Conservation (phyloP, 1,284 basidiomycete genomes). For the Marasmius fiardii region DNA sequence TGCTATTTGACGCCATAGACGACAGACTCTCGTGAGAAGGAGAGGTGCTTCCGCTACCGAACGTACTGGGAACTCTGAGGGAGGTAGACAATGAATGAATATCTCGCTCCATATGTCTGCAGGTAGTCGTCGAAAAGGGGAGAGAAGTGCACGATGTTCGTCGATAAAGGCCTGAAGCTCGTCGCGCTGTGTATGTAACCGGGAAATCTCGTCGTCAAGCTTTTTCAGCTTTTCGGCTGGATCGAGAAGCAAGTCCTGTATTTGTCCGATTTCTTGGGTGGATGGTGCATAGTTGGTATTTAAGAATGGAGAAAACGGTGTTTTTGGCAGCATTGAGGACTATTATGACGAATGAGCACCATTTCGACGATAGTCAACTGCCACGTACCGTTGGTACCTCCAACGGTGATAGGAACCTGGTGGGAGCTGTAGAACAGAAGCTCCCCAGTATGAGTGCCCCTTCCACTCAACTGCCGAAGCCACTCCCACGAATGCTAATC, state of each 20-base stretch:
- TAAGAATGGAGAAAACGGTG: not conserved
- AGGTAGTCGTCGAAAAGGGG: slow-evolving; percentile 5
- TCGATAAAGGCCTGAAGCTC: not conserved
- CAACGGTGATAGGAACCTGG: too few relatives aligned
- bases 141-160: not conserved
- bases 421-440: too few relatives aligned
- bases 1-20: too few relatives aligned
- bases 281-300: not conserved
- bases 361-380: too few relatives aligned
- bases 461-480: too few relatives aligned
- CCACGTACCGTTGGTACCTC: too few relatives aligned
- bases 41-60: too few relatives aligned
- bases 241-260: not conserved
- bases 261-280: not conserved
- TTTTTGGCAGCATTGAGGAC: not conserved
- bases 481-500: too few relatives aligned
- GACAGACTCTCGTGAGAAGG: too few relatives aligned
- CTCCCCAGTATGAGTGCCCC: too few relatives aligned
- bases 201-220: not conserved
- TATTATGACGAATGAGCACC: too few relatives aligned
- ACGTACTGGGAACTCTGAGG: too few relatives aligned
- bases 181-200: not conserved
- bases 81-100: slow-evolving; percentile 7
- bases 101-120: slow-evolving; percentile 5
- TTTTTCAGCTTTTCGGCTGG: not conserved